These are phyloP conservation scores for slime mould (Dictyostelium discoideum) DNA, from an alignment of 78 protist species.

Conservation along the genomic window DNA sequence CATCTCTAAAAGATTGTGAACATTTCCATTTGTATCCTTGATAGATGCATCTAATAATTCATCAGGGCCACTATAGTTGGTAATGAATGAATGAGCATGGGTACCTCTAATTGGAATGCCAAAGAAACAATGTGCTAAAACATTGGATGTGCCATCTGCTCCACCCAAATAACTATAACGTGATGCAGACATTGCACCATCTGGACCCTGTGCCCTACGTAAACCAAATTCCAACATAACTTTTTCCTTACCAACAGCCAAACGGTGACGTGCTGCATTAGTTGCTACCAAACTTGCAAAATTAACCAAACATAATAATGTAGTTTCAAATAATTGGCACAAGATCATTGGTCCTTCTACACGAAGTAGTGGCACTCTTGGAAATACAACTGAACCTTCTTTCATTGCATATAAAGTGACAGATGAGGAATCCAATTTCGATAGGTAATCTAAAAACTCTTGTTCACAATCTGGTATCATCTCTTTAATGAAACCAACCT, in stretches of 20 bases:
- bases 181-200: slow-evolving; percentile 92
- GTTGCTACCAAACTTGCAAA: slow-evolving; percentile 93
- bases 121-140: slow-evolving; percentile 82
- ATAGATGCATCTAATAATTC: slow-evolving; percentile 31
- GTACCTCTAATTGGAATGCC: slow-evolving; percentile 91
- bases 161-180: slow-evolving; percentile 93
- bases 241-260: slow-evolving; percentile 86
- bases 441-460: slow-evolving; percentile 86
- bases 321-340: slow-evolving; percentile 94
- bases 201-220: slow-evolving; percentile 95
- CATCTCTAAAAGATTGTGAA: slow-evolving; percentile 48
- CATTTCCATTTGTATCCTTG: slow-evolving; percentile 15
- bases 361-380: slow-evolving; percentile 90
- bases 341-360: slow-evolving; percentile 96
- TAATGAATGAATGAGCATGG: slow-evolving; percentile 94
- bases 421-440: background rate
- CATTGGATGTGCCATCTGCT: slow-evolving; percentile 92
- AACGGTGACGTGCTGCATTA: slow-evolving; percentile 93
- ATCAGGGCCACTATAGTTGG: slow-evolving; percentile 73
- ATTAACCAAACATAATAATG: slow-evolving; percentile 91
- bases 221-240: slow-evolving; percentile 94
- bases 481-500: slow-evolving; percentile 75
- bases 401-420: slow-evolving; percentile 81
- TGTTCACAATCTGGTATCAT: slow-evolving; percentile 71
- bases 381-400: slow-evolving; percentile 93